Evolutionary conservation across 176 grass and related monocot genomes (phyloP).

Genomic region (Carex littledalei): DNA sequence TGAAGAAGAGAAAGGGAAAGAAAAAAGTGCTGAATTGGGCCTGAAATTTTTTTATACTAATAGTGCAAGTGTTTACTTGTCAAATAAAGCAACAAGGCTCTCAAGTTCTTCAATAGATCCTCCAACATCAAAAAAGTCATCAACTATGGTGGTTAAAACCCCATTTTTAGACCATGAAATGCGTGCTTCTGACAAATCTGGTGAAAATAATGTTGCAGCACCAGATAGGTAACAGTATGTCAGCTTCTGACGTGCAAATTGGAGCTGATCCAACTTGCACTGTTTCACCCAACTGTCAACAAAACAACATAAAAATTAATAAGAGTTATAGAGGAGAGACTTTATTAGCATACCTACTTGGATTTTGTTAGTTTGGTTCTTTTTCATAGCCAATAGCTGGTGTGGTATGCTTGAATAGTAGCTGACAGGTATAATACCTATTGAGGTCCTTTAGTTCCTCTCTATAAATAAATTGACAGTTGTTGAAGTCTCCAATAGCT

Average conservation of each 20-base stretch:
- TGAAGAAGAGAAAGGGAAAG: not conserved
- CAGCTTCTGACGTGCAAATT: conserved; percentile 60
- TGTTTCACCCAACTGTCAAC: conserved; percentile 57
- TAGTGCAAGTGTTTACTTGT: conserved; percentile 34
- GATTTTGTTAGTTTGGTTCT: not conserved
- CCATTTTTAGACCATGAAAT: conserved; percentile 56
- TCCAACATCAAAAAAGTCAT: conserved; percentile 77
- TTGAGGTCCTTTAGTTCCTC: conserved; percentile 61
- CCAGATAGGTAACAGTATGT: conserved; percentile 62
- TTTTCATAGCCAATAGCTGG: not conserved
- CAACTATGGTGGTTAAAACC: conserved; percentile 51
- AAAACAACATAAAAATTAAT: not conserved
- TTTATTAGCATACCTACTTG: not conserved
- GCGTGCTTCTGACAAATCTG: conserved; percentile 48
- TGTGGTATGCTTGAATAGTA: not conserved
- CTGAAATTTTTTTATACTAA: not conserved
- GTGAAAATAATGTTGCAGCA: conserved; percentile 49
- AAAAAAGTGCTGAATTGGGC: not conserved
- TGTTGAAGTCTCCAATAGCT: conserved; percentile 41
- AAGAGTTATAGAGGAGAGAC: not conserved
- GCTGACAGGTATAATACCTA: conserved; percentile 29
- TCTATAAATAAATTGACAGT: conserved; percentile 39
- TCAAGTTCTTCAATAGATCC: conserved; percentile 66
- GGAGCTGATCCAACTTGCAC: conserved; percentile 48
- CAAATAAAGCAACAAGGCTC: conserved; percentile 47